Base-by-base conservation (phyloP, 371 early-diverging fungal species). In the Circinella umbellata region DNA sequence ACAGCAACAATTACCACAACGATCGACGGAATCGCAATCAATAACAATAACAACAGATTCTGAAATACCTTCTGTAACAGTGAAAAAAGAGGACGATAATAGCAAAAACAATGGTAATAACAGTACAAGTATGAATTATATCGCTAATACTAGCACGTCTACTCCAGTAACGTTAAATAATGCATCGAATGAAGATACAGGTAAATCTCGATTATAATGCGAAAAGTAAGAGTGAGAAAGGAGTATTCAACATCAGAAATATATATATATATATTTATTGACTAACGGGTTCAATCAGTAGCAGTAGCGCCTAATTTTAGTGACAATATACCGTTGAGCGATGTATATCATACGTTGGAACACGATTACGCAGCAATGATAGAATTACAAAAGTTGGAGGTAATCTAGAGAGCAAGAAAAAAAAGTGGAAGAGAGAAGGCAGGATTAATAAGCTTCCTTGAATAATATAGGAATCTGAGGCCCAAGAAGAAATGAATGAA, bases 311-410 rank as follows among this genome's bases (percentile, higher is more conserved):
- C 57, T n/a, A 57, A 37, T 9, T 36, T 35, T 18, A 51, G 53
- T 36, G 55, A 48, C n/a, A 63, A 70, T 38, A 47, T 86, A n/a
- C 91, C 92, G 15, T 71, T 92, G 4, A 85, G 84, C 71, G 91
- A 90, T 63, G 77, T 92, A 48, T 95, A 89, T 73, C 92, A 92
- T 71, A 91, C 93, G 6, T 76, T 95, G 39, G 96, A 96, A 70
- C 82, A 89, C 69, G 93, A 95, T 75, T 80, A 80, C 53, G 87
- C 88, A 48, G 89, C 86, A 1, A 88, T 91, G 82, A 81, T 85
- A 35, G 94, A 91, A 71, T 85, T 89, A 39, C 76, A 86, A 47
- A 84, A 90, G 71, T 69, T 86, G 66, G 89, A 88, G 71, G 75
- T 73, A 65, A 73, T n/a, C 9, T 14, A 51, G n/a, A n/a, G 51